Evolutionary conservation across 192 early-diverging fungal species (phyloP), one percentile per base, ranked within the genome.

Genomic region (Borealophlyctis nickersoniae): DNA sequence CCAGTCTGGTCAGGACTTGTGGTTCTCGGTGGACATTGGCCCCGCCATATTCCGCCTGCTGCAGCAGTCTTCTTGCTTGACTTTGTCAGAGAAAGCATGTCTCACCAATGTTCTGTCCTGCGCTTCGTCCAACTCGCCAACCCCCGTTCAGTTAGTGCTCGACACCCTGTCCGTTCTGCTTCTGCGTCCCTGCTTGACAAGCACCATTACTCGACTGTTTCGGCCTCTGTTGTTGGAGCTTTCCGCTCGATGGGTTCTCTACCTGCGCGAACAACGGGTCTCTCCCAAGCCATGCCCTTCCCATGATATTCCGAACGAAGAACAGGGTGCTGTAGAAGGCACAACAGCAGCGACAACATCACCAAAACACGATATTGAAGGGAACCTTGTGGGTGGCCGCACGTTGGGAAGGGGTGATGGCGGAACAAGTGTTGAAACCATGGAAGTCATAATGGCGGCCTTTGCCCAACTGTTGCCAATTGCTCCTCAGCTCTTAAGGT

Each of bases 201-300:
- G 49, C 24, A 19, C 23, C 28, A 24, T 87, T 39, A 69, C 79
- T 9, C 62, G 71, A n/a, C 63, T 79, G 7, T 88, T 86, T 65
- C 73, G 94, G 22, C 89, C 92, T 2, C 66, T 96, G 14, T 75
- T 91, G 5, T 77, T 94, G 26, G 94, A 96, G 58, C 77, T 96
- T 30, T 80, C 83, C 0, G 87, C 88, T 16, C 85, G 94, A 49
- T 92, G 90, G 91, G 24, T 72, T 1, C 53, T 64, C 3, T 23
- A 49, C 1, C 49, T 72, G 0, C 32, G 49, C 16, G 19, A 23
- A 3, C 7, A 16, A n/a, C 27, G 5, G 23, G 48, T 45, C 7
- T 7, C 39, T 7, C n/a, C n/a, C n/a, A n/a, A n/a, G n/a, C n/a
- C n/a, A n/a, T 45, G 39, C 19, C 39, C 39, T 19, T n/a, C n/a